Conservation (phyloP, 169 alveolate species). For the Miamiensis avidus region DNA sequence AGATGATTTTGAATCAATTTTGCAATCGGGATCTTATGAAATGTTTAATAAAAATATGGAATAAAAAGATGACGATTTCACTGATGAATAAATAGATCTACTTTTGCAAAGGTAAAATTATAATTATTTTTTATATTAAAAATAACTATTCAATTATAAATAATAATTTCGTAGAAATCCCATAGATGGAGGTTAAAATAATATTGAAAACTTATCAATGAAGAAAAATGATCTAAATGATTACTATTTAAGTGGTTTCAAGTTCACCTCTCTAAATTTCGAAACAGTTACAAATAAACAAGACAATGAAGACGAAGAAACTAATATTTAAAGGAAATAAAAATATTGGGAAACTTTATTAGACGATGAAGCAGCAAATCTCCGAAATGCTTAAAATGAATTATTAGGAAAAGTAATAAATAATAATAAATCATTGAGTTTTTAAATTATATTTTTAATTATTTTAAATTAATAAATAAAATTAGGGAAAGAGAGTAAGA, state of each 20-base stretch:
- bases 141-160: too few species aligned
- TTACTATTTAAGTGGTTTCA: slow-evolving; percentile 50
- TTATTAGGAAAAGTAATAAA: slow-evolving; percentile 28
- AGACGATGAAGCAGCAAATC: slow-evolving; percentile 37
- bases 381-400: slow-evolving; percentile 16
- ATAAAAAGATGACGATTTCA: slow-evolving; percentile 40
- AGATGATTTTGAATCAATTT: slow-evolving; percentile 49
- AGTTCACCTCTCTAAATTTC: slow-evolving; percentile 38
- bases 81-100: slow-evolving; percentile 44
- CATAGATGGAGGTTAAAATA: slow-evolving; percentile 15
- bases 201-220: slow-evolving; percentile 23
- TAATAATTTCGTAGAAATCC: background rate
- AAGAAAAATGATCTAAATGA: slow-evolving; percentile 34
- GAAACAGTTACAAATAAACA: slow-evolving; percentile 27
- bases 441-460: too few species aligned
- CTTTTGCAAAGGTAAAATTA: slow-evolving; percentile 26
- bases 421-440: background rate
- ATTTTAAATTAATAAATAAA: too few species aligned
- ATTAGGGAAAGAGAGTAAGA: slow-evolving; percentile 42
- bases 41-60: slow-evolving; percentile 48
- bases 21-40: slow-evolving; percentile 54
- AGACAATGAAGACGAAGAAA: slow-evolving; percentile 19
- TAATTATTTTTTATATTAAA: too few species aligned
- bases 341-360: slow-evolving; percentile 48
- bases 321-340: slow-evolving; percentile 19